Evolutionary conservation across 306 rosid species (phyloP).

Genomic region (Fragaria ananassa): DNA sequence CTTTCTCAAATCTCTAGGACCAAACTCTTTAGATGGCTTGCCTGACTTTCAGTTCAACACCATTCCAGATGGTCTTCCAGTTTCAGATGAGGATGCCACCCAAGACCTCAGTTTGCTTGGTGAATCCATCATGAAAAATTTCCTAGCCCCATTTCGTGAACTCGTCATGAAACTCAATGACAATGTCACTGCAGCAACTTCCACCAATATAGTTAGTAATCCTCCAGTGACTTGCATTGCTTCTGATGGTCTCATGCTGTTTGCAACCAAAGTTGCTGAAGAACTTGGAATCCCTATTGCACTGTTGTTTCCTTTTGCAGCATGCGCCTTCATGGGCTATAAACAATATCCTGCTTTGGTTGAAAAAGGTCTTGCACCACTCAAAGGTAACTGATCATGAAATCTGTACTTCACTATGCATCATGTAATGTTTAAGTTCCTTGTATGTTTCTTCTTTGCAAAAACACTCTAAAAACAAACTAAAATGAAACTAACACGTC

Average conservation of each 20-base stretch:
- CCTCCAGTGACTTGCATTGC: neutral
- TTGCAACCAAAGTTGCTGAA: neutral
- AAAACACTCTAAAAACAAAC: too few relatives aligned
- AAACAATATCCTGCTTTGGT: neutral
- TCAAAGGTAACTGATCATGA: too few relatives aligned
- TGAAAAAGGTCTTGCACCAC: neutral
- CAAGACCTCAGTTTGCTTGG: neutral
- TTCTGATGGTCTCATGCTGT: conserved; percentile 10
- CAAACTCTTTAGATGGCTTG: neutral
- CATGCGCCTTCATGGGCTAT: neutral
- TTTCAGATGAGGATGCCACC: neutral
- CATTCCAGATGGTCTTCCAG: conserved; percentile 8
- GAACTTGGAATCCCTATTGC: neutral
- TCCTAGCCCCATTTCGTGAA: neutral
- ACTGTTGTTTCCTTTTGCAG: conserved; percentile 7
- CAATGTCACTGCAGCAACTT: too few relatives aligned
- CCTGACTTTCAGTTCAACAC: neutral
- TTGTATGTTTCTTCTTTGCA: too few relatives aligned
- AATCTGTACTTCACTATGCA: too few relatives aligned
- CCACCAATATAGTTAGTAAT: neutral
- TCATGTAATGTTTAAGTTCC: too few relatives aligned
- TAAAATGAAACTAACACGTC: too few relatives aligned
- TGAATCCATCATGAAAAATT: neutral
- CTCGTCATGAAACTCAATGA: neutral
- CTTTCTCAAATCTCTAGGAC: neutral